A percentile compares a stretch with the other conserved stretches of the same genome.
These are phyloP conservation scores for Golovinomyces cichoracearum DNA, from an alignment of 2,329 filamentous ascomycete species.

Conservation along the genomic window DNA sequence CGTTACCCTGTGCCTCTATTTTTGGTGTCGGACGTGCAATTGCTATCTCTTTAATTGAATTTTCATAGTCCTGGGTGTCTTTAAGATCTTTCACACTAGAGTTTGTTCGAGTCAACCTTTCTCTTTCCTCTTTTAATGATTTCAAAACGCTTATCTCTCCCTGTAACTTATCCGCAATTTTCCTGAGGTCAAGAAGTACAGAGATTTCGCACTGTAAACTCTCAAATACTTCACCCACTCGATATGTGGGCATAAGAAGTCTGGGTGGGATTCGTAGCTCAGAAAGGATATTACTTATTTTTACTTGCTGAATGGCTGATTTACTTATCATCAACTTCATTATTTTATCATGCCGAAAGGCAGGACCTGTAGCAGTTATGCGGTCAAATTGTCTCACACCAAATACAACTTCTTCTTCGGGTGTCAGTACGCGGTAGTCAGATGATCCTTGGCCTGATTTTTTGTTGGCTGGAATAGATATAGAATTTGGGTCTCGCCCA, in stretches of 20 bases:
- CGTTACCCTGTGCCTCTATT: background rate
- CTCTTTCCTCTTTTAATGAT: slow-evolving; percentile 23
- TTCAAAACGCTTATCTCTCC: slow-evolving; percentile 38
- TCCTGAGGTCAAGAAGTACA: slow-evolving; percentile 43
- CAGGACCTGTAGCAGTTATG: slow-evolving; percentile 49
- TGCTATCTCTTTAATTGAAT: background rate
- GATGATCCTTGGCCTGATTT: slow-evolving; percentile 16
- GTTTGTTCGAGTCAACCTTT: slow-evolving; percentile 13
- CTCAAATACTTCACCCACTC: slow-evolving; percentile 47
- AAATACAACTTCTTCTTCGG: slow-evolving; percentile 52
- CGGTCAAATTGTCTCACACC: slow-evolving; percentile 71
- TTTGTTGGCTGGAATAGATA: slow-evolving; percentile 15
- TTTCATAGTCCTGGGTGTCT: background rate
- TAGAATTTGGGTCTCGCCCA: slow-evolving; percentile 13
- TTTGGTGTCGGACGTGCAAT: background rate
- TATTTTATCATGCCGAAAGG: slow-evolving; percentile 66
- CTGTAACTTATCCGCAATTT: slow-evolving; percentile 50
- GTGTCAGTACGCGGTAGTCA: slow-evolving; percentile 43
- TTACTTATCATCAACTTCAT: slow-evolving; percentile 57
- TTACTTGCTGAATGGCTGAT: slow-evolving; percentile 46
- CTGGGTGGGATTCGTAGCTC: slow-evolving; percentile 46
- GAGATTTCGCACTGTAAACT: slow-evolving; percentile 40
- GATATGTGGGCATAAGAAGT: slow-evolving; percentile 48
- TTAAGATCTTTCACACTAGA: background rate
- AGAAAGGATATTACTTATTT: slow-evolving; percentile 44